Evolutionary conservation across 2,329 filamentous ascomycete genomes (phyloP).

Genomic region (Exophiala xenobiotica): DNA sequence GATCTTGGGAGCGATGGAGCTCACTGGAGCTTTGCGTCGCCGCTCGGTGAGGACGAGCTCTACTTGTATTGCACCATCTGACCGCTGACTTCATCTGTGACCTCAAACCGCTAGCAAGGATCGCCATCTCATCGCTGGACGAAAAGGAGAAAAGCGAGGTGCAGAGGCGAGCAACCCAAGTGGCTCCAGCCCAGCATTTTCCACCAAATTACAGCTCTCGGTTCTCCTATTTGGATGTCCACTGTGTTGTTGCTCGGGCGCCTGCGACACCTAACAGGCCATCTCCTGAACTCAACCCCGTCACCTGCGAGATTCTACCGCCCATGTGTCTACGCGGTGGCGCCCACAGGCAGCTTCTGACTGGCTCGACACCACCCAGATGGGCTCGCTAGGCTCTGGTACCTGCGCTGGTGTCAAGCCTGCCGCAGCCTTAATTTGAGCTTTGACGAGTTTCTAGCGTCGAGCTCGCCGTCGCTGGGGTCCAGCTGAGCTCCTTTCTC

Average conservation of each 20-base stretch:
- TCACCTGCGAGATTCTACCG: slow-evolving; percentile 16
- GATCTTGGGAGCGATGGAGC: too few species aligned
- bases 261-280: slow-evolving; percentile 3
- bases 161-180: background rate
- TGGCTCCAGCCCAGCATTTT: background rate
- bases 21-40: too few species aligned
- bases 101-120: too few species aligned
- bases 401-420: slow-evolving; percentile 13
- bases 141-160: background rate
- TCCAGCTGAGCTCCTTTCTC: background rate
- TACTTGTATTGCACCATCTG: too few species aligned
- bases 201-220: background rate
- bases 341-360: slow-evolving; percentile 1
- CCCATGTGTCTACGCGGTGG: slow-evolving; percentile 8
- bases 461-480: background rate
- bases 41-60: too few species aligned
- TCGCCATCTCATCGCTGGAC: too few species aligned
- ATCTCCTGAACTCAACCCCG: slow-evolving; percentile 9
- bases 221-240: background rate
- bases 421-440: slow-evolving; percentile 25
- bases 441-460: slow-evolving; percentile 6
- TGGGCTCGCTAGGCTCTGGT: slow-evolving; percentile 3
- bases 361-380: slow-evolving; percentile 5
- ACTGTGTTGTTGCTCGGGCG: slow-evolving; percentile 5
- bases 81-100: too few species aligned